Conservation (phyloP, 202 grass and related monocot genomes). For the Digitaria exilis region DNA sequence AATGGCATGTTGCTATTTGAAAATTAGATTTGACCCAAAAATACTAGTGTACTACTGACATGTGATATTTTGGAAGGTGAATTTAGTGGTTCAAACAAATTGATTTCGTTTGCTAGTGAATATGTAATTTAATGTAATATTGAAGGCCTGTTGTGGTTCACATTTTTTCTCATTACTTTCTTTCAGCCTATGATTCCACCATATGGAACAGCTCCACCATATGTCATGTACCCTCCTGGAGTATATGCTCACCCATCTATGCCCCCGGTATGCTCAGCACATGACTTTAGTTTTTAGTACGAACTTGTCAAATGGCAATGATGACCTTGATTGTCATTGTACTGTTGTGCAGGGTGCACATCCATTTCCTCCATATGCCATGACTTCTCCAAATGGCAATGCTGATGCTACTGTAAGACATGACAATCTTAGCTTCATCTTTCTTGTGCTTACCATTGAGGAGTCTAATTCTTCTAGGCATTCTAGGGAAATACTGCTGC, state of each 20-base stretch:
- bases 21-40: background rate
- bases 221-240: conserved; percentile 94
- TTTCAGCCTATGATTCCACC: conserved; percentile 87
- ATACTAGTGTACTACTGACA: background rate
- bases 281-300: conserved; percentile 20
- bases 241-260: conserved; percentile 96
- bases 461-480: conserved; percentile 49
- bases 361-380: conserved; percentile 81
- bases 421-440: conserved; percentile 8
- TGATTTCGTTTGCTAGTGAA: background rate
- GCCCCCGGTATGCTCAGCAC: conserved; percentile 63
- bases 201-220: conserved; percentile 77
- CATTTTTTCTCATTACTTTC: conserved; percentile 12
- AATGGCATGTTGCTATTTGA: background rate
- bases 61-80: conserved; percentile 19
- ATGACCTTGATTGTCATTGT: conserved; percentile 34
- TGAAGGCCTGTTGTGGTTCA: conserved; percentile 9
- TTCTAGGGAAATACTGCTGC: conserved; percentile 64
- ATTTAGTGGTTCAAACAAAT: conserved; percentile 12
- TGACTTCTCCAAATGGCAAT: conserved; percentile 71
- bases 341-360: conserved; percentile 66
- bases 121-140: background rate
- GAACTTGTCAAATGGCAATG: conserved; percentile 32
- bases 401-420: conserved; percentile 78
- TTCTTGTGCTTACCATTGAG: conserved; percentile 18